A percentile compares a stretch with the other conserved stretches of the same genome.
Evolutionary conservation across 352 stramenopile species (phyloP).

Genomic region (Thraustochytrium striatum): DNA sequence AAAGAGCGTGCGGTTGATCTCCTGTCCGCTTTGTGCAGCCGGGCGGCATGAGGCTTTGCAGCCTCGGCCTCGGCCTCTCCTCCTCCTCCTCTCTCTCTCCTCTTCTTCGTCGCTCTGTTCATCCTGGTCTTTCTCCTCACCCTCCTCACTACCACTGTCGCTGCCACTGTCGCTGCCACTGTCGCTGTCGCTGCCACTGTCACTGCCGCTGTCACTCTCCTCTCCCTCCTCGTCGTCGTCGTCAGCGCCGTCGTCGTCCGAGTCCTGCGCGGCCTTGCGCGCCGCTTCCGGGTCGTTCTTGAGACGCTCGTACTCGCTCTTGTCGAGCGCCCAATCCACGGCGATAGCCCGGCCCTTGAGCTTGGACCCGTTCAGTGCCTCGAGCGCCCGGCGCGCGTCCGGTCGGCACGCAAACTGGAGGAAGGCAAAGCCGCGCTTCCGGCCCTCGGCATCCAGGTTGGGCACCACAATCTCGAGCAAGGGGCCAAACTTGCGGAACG

Average conservation of each 20-base stretch:
- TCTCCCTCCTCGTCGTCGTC: neutral
- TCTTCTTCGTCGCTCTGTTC: constrained; percentile 14
- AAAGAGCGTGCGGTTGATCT: constrained; percentile 64
- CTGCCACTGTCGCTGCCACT: constrained; percentile 51
- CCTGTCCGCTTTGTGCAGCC: constrained; percentile 42
- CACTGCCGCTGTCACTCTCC: neutral
- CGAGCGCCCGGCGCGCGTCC: constrained; percentile 39
- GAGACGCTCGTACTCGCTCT: constrained; percentile 33
- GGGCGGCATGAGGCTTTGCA: neutral
- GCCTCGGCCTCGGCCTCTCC: constrained; percentile 46
- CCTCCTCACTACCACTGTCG: constrained; percentile 55
- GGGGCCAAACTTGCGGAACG: constrained; percentile 35
- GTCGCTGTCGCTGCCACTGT: constrained; percentile 48
- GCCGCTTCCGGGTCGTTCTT: neutral
- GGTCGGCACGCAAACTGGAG: constrained; percentile 48
- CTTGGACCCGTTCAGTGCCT: constrained; percentile 41
- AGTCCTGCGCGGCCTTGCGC: neutral
- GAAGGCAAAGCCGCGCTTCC: constrained; percentile 51
- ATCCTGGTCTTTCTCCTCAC: constrained; percentile 55
- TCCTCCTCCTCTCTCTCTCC: constrained; percentile 26
- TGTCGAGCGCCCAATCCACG: constrained; percentile 48
- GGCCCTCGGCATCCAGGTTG: neutral
- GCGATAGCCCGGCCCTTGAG: constrained; percentile 28
- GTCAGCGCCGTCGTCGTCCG: constrained; percentile 1
- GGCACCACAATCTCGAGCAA: constrained; percentile 39